These are phyloP conservation scores for Oldenlandia corymbosa DNA, from an alignment of 257 asterid genomes.

Conservation along the genomic window DNA sequence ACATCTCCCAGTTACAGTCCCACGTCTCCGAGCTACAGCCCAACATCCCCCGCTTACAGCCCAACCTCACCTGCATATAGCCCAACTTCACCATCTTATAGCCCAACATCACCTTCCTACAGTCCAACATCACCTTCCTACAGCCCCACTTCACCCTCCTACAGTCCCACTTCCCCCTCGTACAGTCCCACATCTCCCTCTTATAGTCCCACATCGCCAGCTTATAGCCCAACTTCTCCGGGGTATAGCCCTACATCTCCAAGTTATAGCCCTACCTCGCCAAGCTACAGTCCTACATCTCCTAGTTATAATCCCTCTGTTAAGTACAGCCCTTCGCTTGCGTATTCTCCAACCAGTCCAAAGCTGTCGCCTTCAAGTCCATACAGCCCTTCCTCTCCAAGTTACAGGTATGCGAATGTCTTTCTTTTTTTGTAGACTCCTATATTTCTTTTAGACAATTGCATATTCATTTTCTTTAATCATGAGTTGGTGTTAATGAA, in stretches of 20 bases:
- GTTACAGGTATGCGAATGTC: slow-evolving; percentile 60
- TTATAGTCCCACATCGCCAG: slow-evolving; percentile 92
- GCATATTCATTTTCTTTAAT: slow-evolving; percentile 1
- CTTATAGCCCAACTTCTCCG: slow-evolving; percentile 83
- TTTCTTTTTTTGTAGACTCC: background rate
- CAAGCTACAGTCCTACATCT: slow-evolving; percentile 74
- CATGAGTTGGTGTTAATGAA: background rate
- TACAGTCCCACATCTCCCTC: slow-evolving; percentile 89
- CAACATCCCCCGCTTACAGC: slow-evolving; percentile 75
- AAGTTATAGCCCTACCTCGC: slow-evolving; percentile 72
- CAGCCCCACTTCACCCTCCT: slow-evolving; percentile 68
- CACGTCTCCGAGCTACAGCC: slow-evolving; percentile 78
- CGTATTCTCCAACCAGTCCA: slow-evolving; percentile 93
- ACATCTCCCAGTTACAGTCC: slow-evolving; percentile 87
- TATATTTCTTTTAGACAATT: background rate
- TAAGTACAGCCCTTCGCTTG: slow-evolving; percentile 87
- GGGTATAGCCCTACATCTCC: slow-evolving; percentile 77
- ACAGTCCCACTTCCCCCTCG: slow-evolving; percentile 79
- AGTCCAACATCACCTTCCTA: slow-evolving; percentile 84
- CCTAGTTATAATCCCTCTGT: slow-evolving; percentile 80
- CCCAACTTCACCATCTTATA: slow-evolving; percentile 81
- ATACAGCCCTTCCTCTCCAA: slow-evolving; percentile 94
- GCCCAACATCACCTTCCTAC: slow-evolving; percentile 84
- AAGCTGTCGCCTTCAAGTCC: slow-evolving; percentile 86
- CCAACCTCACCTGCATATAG: slow-evolving; percentile 82